phyloP scores from a whole-genome alignment of 306 rosid species.

The Casuarina glauca region DNA sequence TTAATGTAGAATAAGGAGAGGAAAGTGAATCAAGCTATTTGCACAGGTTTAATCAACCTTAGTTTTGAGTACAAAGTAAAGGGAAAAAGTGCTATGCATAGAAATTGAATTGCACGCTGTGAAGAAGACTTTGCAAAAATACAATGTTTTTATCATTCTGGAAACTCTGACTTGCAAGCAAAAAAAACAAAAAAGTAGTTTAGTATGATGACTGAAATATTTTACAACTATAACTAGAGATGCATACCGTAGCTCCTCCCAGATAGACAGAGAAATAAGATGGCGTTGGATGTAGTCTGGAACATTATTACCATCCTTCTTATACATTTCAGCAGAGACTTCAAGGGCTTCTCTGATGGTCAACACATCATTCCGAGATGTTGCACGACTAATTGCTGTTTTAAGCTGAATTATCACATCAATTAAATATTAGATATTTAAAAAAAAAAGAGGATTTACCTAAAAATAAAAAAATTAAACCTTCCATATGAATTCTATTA shows the following conservation, averaged over 20 bases:
- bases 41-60: background rate
- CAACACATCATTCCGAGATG: constrained; percentile 72
- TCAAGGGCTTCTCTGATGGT: constrained; percentile 97
- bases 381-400: constrained; percentile 92
- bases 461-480: background rate
- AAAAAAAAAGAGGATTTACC: background rate
- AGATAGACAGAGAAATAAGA: constrained; percentile 88
- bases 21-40: background rate
- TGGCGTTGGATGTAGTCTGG: constrained; percentile 87
- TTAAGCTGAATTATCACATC: constrained; percentile 66
- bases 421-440: constrained; percentile 9
- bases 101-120: background rate
- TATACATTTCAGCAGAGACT: constrained; percentile 92
- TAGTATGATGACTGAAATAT: constrained; percentile 13
- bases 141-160: background rate
- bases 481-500: background rate
- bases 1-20: background rate
- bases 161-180: background rate
- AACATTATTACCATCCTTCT: constrained; percentile 86
- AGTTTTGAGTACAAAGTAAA: background rate
- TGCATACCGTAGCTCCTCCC: constrained; percentile 93
- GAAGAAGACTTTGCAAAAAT: background rate
- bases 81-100: background rate
- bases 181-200: background rate
- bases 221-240: constrained; percentile 23